These are phyloP conservation scores for Evernia prunastri DNA, from an alignment of 495 filamentous ascomycete genomes.

Conservation along the genomic window DNA sequence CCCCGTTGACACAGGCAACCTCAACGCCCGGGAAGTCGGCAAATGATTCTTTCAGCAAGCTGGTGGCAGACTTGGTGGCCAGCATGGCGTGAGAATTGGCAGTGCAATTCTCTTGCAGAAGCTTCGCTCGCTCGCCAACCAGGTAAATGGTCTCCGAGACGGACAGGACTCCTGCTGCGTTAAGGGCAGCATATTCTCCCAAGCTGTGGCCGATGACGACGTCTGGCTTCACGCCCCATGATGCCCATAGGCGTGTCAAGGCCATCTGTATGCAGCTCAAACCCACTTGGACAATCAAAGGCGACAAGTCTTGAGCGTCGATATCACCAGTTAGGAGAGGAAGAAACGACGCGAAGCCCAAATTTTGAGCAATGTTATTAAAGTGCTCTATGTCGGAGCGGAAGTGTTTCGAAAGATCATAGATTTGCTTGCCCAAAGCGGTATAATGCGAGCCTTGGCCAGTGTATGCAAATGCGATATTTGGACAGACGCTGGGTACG, in stretches of 20 bases:
- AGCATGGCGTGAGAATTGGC: conserved; percentile 61
- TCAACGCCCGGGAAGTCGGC: conserved; percentile 27
- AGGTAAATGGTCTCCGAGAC: conserved; percentile 75
- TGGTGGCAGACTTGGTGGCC: conserved; percentile 36
- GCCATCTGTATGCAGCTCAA: conserved; percentile 80
- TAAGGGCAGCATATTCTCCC: conserved; percentile 82
- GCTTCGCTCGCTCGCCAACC: conserved; percentile 67
- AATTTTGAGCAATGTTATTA: conserved; percentile 50
- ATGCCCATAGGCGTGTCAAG: conserved; percentile 69
- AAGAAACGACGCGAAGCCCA: conserved; percentile 63
- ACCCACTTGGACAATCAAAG: conserved; percentile 71
- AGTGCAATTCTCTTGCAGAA: conserved; percentile 67
- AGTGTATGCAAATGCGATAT: conserved; percentile 59
- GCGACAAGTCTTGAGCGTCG: conserved; percentile 51
- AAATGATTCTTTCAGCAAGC: conserved; percentile 9
- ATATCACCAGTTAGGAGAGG: conserved; percentile 51
- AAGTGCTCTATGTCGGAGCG: conserved; percentile 58
- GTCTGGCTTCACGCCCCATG: conserved; percentile 68
- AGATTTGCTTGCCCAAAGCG: conserved; percentile 58
- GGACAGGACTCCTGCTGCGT: conserved; percentile 72
- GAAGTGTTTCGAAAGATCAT: conserved; percentile 55
- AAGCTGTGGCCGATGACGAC: conserved; percentile 81
- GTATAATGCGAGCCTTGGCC: conserved; percentile 60
- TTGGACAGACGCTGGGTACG: conserved; percentile 36
- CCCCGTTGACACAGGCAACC: conserved; percentile 49